A percentile compares a stretch with the other conserved stretches of the same genome.
phyloP scores from a whole-genome alignment of 371 early-diverging fungal genomes.

The Apophysomyces elegans region DNA sequence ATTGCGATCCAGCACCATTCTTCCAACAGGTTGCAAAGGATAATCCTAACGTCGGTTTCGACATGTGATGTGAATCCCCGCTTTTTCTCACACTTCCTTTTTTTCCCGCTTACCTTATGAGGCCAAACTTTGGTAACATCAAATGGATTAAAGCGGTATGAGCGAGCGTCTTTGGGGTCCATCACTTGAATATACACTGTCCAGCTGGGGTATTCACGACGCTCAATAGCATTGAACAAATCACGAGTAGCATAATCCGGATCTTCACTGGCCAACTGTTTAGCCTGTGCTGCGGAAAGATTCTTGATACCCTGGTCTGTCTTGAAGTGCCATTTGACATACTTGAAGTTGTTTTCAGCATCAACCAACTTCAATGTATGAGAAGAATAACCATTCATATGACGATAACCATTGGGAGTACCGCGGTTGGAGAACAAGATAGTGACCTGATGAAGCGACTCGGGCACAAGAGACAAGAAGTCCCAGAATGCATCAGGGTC shows the following conservation, averaged over 20 bases:
- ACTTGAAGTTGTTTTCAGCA: slow-evolving; percentile 66
- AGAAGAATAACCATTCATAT: slow-evolving; percentile 80
- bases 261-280: slow-evolving; percentile 60
- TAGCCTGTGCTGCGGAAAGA: slow-evolving; percentile 67
- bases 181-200: slow-evolving; percentile 78
- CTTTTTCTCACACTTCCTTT: slow-evolving; percentile 1
- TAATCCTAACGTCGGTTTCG: slow-evolving; percentile 23
- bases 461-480: slow-evolving; percentile 78
- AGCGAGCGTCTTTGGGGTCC: slow-evolving; percentile 72
- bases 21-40: slow-evolving; percentile 62
- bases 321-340: slow-evolving; percentile 90
- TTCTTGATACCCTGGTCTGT: slow-evolving; percentile 83
- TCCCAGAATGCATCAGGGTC: slow-evolving; percentile 70
- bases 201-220: slow-evolving; percentile 79
- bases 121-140: slow-evolving; percentile 64
- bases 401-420: slow-evolving; percentile 80
- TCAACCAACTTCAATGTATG: slow-evolving; percentile 83
- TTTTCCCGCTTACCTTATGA: slow-evolving; percentile 51
- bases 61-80: slow-evolving; percentile 1
- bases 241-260: slow-evolving; percentile 83
- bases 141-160: slow-evolving; percentile 77
- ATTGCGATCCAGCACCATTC: slow-evolving; percentile 75
- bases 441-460: slow-evolving; percentile 81
- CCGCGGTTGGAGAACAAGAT: slow-evolving; percentile 85
- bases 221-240: slow-evolving; percentile 74